A percentile compares a stretch with the other conserved stretches of the same genome.
phyloP scores from a whole-genome alignment of 169 alveolate genomes.

The Plasmodium ovale region DNA sequence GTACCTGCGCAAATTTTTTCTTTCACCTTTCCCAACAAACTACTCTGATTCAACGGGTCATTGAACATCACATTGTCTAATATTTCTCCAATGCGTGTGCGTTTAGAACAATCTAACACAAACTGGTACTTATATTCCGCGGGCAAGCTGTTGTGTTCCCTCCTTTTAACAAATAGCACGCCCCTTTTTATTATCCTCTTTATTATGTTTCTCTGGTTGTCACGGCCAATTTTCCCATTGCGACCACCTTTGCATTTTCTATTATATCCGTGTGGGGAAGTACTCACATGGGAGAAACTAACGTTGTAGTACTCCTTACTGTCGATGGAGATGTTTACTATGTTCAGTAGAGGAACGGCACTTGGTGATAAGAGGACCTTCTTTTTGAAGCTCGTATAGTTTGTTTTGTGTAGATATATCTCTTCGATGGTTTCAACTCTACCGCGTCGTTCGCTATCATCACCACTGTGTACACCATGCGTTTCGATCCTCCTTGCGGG shows the following conservation, averaged over 20 bases:
- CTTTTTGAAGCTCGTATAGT: conserved; percentile 2
- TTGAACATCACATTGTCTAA: no score
- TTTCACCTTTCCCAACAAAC: no score
- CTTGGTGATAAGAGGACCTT: conserved; percentile 13
- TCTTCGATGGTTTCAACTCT: not conserved
- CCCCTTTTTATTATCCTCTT: conserved; percentile 65
- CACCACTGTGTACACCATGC: no score
- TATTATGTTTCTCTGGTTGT: not conserved
- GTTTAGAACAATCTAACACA: no score
- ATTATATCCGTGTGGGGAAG: not conserved
- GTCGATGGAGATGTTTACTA: conserved; percentile 31
- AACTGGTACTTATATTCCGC: not conserved
- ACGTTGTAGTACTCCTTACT: conserved; percentile 3
- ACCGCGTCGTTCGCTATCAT: not conserved
- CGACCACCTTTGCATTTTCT: not conserved
- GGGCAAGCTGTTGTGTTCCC: conserved; percentile 3
- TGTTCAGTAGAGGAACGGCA: conserved; percentile 41
- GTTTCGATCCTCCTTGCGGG: no score
- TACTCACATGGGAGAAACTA: conserved; percentile 32
- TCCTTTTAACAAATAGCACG: conserved; percentile 62
- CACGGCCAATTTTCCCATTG: not conserved
- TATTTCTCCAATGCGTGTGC: no score
- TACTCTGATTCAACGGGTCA: no score
- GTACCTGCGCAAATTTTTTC: no score
- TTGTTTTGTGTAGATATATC: not conserved